Evolutionary conservation across 306 rosid species (phyloP).

Genomic region (Senna siamea): DNA sequence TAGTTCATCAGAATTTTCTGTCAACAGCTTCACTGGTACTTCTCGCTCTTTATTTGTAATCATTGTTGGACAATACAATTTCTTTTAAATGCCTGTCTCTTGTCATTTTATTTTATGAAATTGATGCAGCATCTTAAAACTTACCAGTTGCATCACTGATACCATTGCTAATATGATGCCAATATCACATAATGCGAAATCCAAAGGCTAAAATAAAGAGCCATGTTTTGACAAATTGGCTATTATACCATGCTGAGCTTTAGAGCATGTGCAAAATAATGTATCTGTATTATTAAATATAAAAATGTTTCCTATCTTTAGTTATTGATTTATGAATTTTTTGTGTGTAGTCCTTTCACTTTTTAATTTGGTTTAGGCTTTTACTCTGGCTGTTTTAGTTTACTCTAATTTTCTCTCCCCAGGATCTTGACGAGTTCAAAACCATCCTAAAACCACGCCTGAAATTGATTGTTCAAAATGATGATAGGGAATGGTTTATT

Average conservation of each 20-base stretch:
- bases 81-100: slow-evolving; percentile 27
- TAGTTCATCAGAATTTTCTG: slow-evolving; percentile 27
- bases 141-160: not conserved
- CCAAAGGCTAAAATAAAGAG: slow-evolving; percentile 10
- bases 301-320: not conserved
- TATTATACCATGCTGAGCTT: slow-evolving; percentile 17
- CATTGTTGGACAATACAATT: slow-evolving; percentile 27
- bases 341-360: slow-evolving; percentile 21
- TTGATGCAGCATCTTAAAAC: not conserved
- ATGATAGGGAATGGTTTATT: slow-evolving; percentile 97
- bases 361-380: slow-evolving; percentile 31
- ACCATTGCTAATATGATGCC: slow-evolving; percentile 7
- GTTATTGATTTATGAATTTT: slow-evolving; percentile 14
- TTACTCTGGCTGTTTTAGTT: slow-evolving; percentile 30
- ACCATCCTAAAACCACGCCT: slow-evolving; percentile 96
- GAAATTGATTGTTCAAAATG: slow-evolving; percentile 96
- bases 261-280: slow-evolving; percentile 5
- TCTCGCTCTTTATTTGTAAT: slow-evolving; percentile 13
- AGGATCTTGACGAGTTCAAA: slow-evolving; percentile 99
- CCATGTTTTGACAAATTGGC: slow-evolving; percentile 17
- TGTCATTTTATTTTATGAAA: not conserved
- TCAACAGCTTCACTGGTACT: slow-evolving; percentile 6
- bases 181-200: slow-evolving; percentile 23
- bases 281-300: slow-evolving; percentile 13
- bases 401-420: slow-evolving; percentile 42